These are phyloP conservation scores for Eucalyptus dawsonii DNA, from an alignment of 345 rosid genomes.

Conservation along the genomic window DNA sequence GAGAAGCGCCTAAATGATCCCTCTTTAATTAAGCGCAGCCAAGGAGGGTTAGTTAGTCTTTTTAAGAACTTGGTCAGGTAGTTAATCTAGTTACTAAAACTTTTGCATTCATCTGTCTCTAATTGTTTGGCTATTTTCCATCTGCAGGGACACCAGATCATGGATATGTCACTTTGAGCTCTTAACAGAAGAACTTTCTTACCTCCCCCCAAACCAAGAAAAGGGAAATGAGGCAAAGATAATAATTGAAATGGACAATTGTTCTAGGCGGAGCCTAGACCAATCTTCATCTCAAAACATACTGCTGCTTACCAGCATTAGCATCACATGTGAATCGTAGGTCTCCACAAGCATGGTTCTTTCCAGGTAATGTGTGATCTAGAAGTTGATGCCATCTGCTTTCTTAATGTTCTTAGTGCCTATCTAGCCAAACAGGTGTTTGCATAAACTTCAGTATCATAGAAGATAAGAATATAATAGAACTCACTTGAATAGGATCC, in stretches of 20 bases:
- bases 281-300: neutral
- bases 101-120: neutral
- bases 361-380: neutral
- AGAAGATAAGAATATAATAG: neutral
- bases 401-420: neutral
- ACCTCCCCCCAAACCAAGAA: neutral
- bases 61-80: neutral
- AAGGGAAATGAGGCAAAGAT: neutral
- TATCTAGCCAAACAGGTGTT: neutral
- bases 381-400: neutral
- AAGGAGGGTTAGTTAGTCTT: neutral
- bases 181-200: neutral
- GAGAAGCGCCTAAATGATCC: neutral
- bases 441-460: neutral
- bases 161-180: neutral
- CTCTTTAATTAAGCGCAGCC: neutral
- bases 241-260: neutral
- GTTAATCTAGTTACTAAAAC: neutral
- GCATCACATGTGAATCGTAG: neutral
- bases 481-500: constrained; percentile 71
- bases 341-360: neutral
- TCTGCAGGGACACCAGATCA: neutral
- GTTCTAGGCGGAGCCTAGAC: neutral
- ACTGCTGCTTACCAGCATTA: neutral
- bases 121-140: neutral